phyloP scores from a whole-genome alignment of 2,329 filamentous ascomycete genomes.

The Talaromyces marneffei region DNA sequence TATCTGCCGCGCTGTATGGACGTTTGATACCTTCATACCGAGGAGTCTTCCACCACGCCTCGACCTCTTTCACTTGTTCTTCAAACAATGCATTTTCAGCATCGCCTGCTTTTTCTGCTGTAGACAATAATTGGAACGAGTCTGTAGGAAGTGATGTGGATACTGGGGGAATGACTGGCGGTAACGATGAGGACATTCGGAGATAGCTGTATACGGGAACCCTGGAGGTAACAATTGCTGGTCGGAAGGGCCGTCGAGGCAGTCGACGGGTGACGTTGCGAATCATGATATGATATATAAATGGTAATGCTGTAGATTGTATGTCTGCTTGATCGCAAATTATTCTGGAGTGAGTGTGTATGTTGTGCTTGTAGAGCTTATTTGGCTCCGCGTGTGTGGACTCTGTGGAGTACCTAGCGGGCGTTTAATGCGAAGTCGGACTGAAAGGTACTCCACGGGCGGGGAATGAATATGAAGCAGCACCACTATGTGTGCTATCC shows the following conservation, averaged over 20 bases:
- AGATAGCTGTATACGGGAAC: constrained; percentile 34
- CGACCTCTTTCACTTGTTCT: constrained; percentile 75
- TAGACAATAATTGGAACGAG: constrained; percentile 78
- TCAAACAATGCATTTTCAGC: constrained; percentile 83
- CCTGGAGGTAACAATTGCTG: constrained; percentile 21
- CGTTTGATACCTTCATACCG: constrained; percentile 85
- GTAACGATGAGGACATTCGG: constrained; percentile 51
- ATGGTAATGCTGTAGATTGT: neutral
- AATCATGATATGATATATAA: constrained; percentile 26
- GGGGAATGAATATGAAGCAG: neutral
- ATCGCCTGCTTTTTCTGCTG: constrained; percentile 67
- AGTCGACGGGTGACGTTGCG: constrained; percentile 32
- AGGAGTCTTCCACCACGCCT: constrained; percentile 83
- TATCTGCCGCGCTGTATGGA: constrained; percentile 82
- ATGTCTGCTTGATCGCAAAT: neutral
- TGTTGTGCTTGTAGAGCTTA: neutral
- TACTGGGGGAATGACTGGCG: constrained; percentile 56
- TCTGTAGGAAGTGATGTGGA: constrained; percentile 61
- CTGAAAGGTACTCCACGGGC: neutral
- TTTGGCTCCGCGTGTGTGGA: neutral
- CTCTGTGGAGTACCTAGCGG: no score
- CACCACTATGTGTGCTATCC: no score
- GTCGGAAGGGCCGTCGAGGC: constrained; percentile 26
- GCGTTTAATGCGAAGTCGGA: neutral
- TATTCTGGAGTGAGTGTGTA: neutral